phyloP scores from a whole-genome alignment of 2,329 filamentous ascomycete species.

The Diaporthe destruens region DNA sequence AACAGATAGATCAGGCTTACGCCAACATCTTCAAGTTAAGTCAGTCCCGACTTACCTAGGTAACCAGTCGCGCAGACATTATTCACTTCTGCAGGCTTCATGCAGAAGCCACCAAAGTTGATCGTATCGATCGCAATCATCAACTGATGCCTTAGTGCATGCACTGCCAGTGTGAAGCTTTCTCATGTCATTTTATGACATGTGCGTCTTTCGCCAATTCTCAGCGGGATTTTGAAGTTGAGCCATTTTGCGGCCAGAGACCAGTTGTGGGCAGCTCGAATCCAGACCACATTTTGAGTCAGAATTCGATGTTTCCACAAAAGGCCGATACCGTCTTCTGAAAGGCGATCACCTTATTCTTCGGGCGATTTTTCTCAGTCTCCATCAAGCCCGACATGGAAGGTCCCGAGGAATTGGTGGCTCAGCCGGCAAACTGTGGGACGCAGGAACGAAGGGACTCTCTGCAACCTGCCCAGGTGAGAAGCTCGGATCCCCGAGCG shows the following conservation, averaged over 20 bases:
- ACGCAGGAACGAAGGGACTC: background rate
- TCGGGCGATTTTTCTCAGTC: background rate
- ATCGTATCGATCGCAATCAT: no score
- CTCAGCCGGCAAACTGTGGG: constrained; percentile 26
- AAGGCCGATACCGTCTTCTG: background rate
- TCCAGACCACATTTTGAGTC: background rate
- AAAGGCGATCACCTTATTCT: background rate
- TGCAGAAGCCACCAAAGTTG: background rate
- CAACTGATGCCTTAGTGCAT: background rate
- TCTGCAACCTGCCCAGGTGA: background rate
- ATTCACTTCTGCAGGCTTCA: background rate
- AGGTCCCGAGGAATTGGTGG: background rate
- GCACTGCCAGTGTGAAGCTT: constrained; percentile 8
- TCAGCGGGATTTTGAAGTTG: background rate
- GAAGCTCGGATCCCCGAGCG: constrained; percentile 3
- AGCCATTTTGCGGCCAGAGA: background rate
- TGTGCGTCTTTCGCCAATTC: background rate
- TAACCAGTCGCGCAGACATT: background rate
- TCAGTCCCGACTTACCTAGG: no score
- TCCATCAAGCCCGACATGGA: background rate
- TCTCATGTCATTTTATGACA: constrained; percentile 4
- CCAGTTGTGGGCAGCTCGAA: background rate
- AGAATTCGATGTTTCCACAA: background rate
- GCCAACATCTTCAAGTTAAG: no score
- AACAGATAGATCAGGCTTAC: no score